Conservation (phyloP, 805 yeast genomes). For the Candida xiaguanensis region DNA sequence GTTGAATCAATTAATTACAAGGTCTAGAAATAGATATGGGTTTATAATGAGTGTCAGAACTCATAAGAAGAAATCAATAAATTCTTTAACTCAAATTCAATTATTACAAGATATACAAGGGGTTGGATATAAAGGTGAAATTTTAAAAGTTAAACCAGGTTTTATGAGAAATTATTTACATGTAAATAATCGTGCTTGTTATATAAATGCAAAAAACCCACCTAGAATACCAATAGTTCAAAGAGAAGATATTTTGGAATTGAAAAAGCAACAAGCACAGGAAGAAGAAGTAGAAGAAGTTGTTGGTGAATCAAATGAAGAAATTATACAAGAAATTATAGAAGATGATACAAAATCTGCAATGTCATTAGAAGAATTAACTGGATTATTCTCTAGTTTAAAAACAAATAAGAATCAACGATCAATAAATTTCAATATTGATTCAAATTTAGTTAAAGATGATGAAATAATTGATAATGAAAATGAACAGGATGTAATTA, state of each 20-base stretch:
- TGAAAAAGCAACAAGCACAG: neutral
- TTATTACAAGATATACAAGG: conserved; percentile 63
- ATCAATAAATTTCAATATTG: conserved; percentile 2
- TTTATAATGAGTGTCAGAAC: conserved; percentile 4
- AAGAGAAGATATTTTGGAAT: conserved; percentile 7
- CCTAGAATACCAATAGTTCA: conserved; percentile 43
- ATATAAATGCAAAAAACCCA: conserved; percentile 39
- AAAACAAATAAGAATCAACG: neutral
- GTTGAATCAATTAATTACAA: neutral
- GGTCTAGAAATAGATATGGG: neutral
- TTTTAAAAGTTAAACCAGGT: conserved; percentile 72
- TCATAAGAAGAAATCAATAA: conserved; percentile 3
- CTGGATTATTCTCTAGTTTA: conserved; percentile 23
- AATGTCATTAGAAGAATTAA: conserved; percentile 37
- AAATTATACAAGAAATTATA: conserved; percentile 7
- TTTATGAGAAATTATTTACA: conserved; percentile 79
- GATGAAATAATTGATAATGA: neutral
- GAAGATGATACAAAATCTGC: conserved; percentile 2
- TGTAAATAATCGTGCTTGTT: conserved; percentile 68
- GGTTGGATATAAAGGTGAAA: conserved; percentile 68
- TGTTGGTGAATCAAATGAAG: conserved; percentile 6
- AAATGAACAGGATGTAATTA: neutral
- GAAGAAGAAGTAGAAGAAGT: conserved; percentile 4
- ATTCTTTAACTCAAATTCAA: conserved; percentile 46
- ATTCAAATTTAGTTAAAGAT: conserved; percentile 6